Evolutionary conservation across 495 filamentous ascomycete species (phyloP).

Genomic region (Neurospora discreta): DNA sequence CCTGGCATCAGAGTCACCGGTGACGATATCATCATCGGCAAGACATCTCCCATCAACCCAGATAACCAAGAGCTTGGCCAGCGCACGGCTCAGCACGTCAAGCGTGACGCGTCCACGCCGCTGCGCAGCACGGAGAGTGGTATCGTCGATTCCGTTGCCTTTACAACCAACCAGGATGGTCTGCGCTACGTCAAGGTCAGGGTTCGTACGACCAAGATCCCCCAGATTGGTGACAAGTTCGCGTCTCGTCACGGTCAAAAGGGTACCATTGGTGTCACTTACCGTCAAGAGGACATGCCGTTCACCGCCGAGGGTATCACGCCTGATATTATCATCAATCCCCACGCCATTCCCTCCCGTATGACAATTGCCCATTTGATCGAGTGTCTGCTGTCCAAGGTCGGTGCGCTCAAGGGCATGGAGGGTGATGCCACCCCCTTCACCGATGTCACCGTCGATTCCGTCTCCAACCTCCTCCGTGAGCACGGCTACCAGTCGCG

Average conservation of each 20-base stretch:
- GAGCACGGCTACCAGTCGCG: constrained; percentile 92
- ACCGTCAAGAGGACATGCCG: constrained; percentile 96
- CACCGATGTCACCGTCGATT: constrained; percentile 93
- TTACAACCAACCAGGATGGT: constrained; percentile 87
- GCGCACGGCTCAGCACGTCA: constrained; percentile 76
- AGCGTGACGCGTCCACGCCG: constrained; percentile 89
- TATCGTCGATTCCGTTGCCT: constrained; percentile 84
- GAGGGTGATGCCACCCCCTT: constrained; percentile 98
- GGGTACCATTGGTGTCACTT: constrained; percentile 97
- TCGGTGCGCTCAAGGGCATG: constrained; percentile 75
- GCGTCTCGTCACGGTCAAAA: constrained; percentile 98
- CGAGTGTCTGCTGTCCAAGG: constrained; percentile 94
- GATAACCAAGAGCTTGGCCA: constrained; percentile 92
- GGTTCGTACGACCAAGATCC: constrained; percentile 93
- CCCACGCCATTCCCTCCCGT: constrained; percentile 97
- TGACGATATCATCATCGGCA: constrained; percentile 98
- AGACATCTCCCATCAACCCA: constrained; percentile 86
- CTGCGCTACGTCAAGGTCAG: constrained; percentile 92
- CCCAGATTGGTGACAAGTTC: constrained; percentile 99
- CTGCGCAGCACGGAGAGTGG: constrained; percentile 91
- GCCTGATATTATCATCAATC: constrained; percentile 97
- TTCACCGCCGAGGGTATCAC: constrained; percentile 86
- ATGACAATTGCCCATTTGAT: constrained; percentile 99
- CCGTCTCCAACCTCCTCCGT: constrained; percentile 79
- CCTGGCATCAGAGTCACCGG: constrained; percentile 90